Conservation (phyloP, 129 eudicot genomes). For the Lactuca sativa region DNA sequence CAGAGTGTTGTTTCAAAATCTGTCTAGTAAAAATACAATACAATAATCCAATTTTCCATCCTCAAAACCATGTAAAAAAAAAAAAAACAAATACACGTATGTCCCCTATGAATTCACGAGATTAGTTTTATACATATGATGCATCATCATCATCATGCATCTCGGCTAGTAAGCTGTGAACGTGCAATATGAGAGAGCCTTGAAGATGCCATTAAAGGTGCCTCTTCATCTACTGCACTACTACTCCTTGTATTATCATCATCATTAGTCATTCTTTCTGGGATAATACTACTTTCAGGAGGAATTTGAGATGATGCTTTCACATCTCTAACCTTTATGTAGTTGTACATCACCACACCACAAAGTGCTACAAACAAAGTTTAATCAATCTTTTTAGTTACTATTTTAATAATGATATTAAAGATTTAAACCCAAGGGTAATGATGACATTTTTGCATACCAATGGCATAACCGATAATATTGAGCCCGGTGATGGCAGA, state of each 20-base stretch:
- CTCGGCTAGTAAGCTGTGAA: slow-evolving; percentile 49
- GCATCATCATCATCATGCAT: slow-evolving; percentile 29
- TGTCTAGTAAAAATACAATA: not conserved
- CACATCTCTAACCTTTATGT: slow-evolving; percentile 87
- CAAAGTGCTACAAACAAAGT: slow-evolving; percentile 56
- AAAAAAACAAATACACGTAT: not conserved
- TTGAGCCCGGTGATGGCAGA: slow-evolving; percentile 83
- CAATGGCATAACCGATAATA: slow-evolving; percentile 89
- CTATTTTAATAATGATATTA: not conserved
- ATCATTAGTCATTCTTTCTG: slow-evolving; percentile 59
- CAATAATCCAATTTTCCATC: not conserved
- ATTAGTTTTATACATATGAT: slow-evolving; percentile 21
- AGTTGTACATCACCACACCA: slow-evolving; percentile 94
- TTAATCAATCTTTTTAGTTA: not conserved
- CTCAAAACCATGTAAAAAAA: no score
- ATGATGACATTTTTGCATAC: slow-evolving; percentile 33
- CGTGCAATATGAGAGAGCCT: slow-evolving; percentile 65
- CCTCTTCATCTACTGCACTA: slow-evolving; percentile 48
- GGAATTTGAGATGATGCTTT: slow-evolving; percentile 64
- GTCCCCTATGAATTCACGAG: not conserved
- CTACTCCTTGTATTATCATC: slow-evolving; percentile 38
- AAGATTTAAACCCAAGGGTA: not conserved
- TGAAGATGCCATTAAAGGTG: slow-evolving; percentile 55
- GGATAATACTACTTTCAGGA: slow-evolving; percentile 55
- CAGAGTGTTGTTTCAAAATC: no score